Evolutionary conservation across 2,329 filamentous ascomycete genomes (phyloP).

Genomic region (Cladophialophora carrionii): DNA sequence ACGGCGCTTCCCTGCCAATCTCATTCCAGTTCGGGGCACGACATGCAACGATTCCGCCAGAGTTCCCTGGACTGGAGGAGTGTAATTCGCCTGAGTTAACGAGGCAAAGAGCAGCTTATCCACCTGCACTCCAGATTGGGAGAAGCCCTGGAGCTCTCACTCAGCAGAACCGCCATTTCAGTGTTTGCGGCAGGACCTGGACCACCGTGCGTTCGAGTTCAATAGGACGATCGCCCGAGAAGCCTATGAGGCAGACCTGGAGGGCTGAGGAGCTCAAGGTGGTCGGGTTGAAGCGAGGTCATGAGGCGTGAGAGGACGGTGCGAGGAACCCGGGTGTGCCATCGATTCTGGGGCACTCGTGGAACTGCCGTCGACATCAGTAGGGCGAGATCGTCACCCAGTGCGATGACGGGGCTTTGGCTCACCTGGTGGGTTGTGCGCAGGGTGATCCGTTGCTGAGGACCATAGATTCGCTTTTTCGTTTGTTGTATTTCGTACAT

Average conservation of each 20-base stretch:
- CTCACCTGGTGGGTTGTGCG: not conserved
- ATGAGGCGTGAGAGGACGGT: not conserved
- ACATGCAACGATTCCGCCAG: not conserved
- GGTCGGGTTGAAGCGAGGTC: not conserved
- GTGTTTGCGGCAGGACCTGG: constrained; percentile 3
- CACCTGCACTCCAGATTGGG: not conserved
- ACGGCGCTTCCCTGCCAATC: not conserved
- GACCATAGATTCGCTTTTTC: not conserved
- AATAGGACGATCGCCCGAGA: not conserved
- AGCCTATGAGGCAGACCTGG: constrained; percentile 8
- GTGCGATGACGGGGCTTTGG: not conserved
- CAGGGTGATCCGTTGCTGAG: not conserved
- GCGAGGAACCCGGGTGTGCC: not conserved
- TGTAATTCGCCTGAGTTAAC: not conserved
- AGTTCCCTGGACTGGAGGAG: not conserved
- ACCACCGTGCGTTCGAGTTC: not conserved
- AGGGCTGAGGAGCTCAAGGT: constrained; percentile 5
- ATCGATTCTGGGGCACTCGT: not conserved
- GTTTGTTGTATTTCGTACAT: not conserved
- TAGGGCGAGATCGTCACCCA: not conserved
- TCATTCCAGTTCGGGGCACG: not conserved
- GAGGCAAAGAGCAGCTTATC: not conserved
- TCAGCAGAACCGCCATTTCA: constrained; percentile 5
- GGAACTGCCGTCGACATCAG: not conserved
- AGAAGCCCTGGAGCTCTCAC: not conserved